Evolutionary conservation across 2,329 filamentous ascomycete genomes (phyloP).

Genomic region (Phoma sp.): DNA sequence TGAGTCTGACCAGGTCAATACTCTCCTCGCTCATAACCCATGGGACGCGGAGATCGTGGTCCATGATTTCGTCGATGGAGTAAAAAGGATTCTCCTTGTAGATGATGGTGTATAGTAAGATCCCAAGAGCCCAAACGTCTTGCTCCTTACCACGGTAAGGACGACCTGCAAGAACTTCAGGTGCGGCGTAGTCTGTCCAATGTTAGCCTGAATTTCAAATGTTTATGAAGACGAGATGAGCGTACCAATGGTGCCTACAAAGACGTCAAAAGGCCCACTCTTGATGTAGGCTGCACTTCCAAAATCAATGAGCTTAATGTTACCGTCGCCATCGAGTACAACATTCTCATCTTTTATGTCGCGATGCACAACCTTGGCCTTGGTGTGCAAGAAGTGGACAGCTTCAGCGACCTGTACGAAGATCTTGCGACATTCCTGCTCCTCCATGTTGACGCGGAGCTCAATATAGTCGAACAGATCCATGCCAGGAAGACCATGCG

Average conservation of each 20-base stretch:
- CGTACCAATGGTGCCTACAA: slow-evolving; percentile 96
- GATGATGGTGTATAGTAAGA: slow-evolving; percentile 96
- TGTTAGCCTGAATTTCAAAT: neutral
- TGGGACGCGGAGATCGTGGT: slow-evolving; percentile 89
- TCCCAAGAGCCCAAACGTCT: slow-evolving; percentile 97
- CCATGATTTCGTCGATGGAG: slow-evolving; percentile 98
- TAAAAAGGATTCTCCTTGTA: slow-evolving; percentile 99
- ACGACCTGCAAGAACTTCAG: slow-evolving; percentile 92
- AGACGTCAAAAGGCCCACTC: slow-evolving; percentile 97
- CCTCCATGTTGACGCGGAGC: slow-evolving; percentile 93
- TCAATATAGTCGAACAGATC: slow-evolving; percentile 99
- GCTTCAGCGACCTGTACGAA: slow-evolving; percentile 92
- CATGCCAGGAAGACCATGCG: slow-evolving; percentile 95
- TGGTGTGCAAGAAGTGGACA: slow-evolving; percentile 88
- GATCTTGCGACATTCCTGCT: slow-evolving; percentile 90
- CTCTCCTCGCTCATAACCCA: slow-evolving; percentile 89
- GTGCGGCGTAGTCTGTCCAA: slow-evolving; percentile 86
- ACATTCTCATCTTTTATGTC: slow-evolving; percentile 99
- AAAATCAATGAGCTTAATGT: slow-evolving; percentile 97
- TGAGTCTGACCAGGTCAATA: slow-evolving; percentile 86
- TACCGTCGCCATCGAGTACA: slow-evolving; percentile 90
- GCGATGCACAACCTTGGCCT: slow-evolving; percentile 89
- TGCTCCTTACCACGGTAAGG: slow-evolving; percentile 96
- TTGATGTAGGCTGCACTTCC: slow-evolving; percentile 98
- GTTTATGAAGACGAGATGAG: slow-evolving; percentile 8